Base-by-base conservation (phyloP, 306 rosid genomes). In the Pyrus betulifolia region DNA sequence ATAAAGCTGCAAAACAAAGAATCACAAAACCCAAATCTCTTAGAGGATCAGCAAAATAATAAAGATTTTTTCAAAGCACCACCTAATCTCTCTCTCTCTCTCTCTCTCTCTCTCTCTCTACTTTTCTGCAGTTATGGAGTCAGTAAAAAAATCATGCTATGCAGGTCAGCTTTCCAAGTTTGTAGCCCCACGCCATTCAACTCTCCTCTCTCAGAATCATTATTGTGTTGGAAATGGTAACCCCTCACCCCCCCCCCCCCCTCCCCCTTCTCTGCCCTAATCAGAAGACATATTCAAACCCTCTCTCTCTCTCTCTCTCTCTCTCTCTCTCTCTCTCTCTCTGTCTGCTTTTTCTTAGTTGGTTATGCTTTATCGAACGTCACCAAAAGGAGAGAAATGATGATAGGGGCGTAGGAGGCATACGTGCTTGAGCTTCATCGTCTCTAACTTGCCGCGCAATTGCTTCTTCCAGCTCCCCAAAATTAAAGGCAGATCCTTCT, bases 401-500 rank as follows among this genome's bases (percentile, higher is more conserved):
- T 27, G 74, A 71, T 13, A 60, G 70, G 60, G 70, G 49, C 17
- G 38, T 28, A 58, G 66, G 8, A 75, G 77, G 77, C 82, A 72
- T 84, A 87, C 93, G 38, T 92, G 93, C 82, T 92, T 87, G 90
- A 79, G 86, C 82, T 87, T 90, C 97, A 88, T 95, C 91, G 86
- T 92, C 88, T 85, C 89, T 71, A 54, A 86, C 97, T 81, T 90
- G 96, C 74, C 93, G 85, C 66, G 76, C 93, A 45, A 95, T 89
- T 71, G 97, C 99, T 77, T 95, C 97, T 86, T 95, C 96, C 65
- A 92, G 90, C 87, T 92, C 99, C 55, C 96, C 97, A 84, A 92
- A 95, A 88, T 87, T 93, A 85, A 92, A 95, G 80, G 86, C 77
- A 14, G 93, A 77, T 12, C 89, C 93, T 57, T 82, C 86, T 86